These are phyloP conservation scores for Ichthyophonus hoferi DNA, from an alignment of 208 protist genomes.

Conservation along the genomic window DNA sequence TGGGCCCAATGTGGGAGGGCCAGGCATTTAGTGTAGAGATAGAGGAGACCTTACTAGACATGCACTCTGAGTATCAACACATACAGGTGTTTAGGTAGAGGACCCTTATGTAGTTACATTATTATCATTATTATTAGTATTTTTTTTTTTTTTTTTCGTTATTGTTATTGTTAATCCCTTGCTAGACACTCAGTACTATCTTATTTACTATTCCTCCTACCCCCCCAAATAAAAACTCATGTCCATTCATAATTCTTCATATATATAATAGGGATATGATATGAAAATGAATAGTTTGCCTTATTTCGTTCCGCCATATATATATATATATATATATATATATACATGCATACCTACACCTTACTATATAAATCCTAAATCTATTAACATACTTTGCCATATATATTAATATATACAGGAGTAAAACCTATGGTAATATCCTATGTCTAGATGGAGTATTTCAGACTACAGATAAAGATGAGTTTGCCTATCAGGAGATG, in stretches of 20 bases:
- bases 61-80: conserved; percentile 45
- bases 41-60: conserved; percentile 40
- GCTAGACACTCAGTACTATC: not conserved
- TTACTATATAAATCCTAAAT: not conserved
- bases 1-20: conserved; percentile 39
- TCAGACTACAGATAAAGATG: conserved; percentile 90
- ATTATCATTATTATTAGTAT: conserved; percentile 46
- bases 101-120: no score
- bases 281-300: no score
- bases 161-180: not conserved
- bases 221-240: not conserved
- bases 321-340: not conserved
- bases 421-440: conserved; percentile 81
- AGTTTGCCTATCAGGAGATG: conserved; percentile 97
- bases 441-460: conserved; percentile 91
- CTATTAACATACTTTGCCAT: not conserved
- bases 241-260: not conserved
- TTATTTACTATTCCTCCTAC: not conserved
- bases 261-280: no score
- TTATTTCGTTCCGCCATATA: no score
- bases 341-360: not conserved
- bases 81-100: conserved; percentile 35
- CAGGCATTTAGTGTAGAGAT: conserved; percentile 42
- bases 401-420: conserved; percentile 21
- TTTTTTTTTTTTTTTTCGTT: not conserved